Evolutionary conservation across 1,284 basidiomycete species (phyloP), one percentile per base, ranked within the genome.

Genomic region (Rhodotorula sp.): DNA sequence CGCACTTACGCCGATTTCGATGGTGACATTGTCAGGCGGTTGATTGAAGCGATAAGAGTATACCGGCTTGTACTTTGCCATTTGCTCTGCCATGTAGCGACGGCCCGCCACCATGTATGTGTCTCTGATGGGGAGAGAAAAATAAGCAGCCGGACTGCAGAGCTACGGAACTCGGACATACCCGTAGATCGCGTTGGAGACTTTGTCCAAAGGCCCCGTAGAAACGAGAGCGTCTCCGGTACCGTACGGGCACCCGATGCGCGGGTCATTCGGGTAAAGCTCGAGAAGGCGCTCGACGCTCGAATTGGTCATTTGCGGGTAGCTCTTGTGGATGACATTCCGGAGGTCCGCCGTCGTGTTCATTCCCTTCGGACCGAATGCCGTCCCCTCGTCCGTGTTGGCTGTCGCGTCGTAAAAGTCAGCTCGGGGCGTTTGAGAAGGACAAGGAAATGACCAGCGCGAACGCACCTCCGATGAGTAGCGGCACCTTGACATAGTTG

Each of bases 401-500:
- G 61, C 64, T 64, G 49, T 14, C 1, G 4, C 30, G 45, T 7
- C 3, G 24, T 1, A n/a, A 26, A 5, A 26, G 42, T 57, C 22
- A 29, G 26, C 29, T 18, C 29, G 45, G 3, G 4, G 12, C 3
- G 45, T 24, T 29, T 26, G 30, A 6, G 6, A n/a, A 18, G 30
- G 8, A 58, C 22, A 20, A 6, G 20, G 29, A 15, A 18, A 54
- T 17, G 53, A 42, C 1, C 10, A 12, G 14, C 2, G 37, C 10
- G 37, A 56, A 24, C 56, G 29, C 57, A 73, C 69, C 53, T 61
- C 74, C 71, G 45, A 82, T 80, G 20, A 77, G 77, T 63, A 83
- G 80, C 68, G 80, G 81, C 0, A 82, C 81, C 18, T 80, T 60
- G 44, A 72, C 65, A 37, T 69, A 72, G 0, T 77, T 76, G 3